Evolutionary conservation across 768 basidiomycete species (phyloP), one percentile per base, ranked within the genome.

Genomic region (Austroboletus eburneus): DNA sequence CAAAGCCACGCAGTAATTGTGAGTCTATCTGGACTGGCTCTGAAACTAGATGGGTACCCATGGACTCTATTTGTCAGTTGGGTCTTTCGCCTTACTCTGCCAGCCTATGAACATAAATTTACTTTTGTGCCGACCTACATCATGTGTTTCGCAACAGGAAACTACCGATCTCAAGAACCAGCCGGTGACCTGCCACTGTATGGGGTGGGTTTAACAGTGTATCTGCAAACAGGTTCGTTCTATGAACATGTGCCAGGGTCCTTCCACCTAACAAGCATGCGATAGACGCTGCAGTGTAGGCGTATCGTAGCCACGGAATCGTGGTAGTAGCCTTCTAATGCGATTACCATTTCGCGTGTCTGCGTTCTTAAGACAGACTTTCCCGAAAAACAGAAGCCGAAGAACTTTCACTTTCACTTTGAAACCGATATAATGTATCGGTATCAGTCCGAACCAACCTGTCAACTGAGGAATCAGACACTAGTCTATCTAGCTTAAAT

Each of bases 401-500:
- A n/a, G n/a, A n/a, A n/a, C n/a, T n/a, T n/a, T n/a, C n/a, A n/a
- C 27, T 27, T 12, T 27, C 27, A 6, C 27, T 6, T 27, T 12
- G 27, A 27, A 27, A 12, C 12, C 7, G 7, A 27, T 27, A 27
- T 27, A 41, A 10, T 32, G n/a, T n/a, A n/a, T n/a, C n/a, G n/a
- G 17, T 29, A 23, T 34, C 49, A 36, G 34, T 30, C 36, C 44
- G 20, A n/a, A 14, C 48, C 39, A 32, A 33, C 39, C 43, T 52
- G 39, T 52, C 45, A 46, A n/a, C n/a, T n/a, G 48, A 57, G 46
- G 25, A 18, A 36, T 45, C 34, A 42, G 18, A 33, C 20, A 14
- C 43, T 42, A 27, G 21, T 5, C 27, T 35, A 45, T 47, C 47
- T 44, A 49, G 10, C 57, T 60, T 39, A 48, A 59, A 55, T 34